A percentile compares a stretch with the other conserved stretches of the same genome.
Conservation (phyloP, 2,329 filamentous ascomycete genomes). For the Allantophomopsis cytisporea region DNA sequence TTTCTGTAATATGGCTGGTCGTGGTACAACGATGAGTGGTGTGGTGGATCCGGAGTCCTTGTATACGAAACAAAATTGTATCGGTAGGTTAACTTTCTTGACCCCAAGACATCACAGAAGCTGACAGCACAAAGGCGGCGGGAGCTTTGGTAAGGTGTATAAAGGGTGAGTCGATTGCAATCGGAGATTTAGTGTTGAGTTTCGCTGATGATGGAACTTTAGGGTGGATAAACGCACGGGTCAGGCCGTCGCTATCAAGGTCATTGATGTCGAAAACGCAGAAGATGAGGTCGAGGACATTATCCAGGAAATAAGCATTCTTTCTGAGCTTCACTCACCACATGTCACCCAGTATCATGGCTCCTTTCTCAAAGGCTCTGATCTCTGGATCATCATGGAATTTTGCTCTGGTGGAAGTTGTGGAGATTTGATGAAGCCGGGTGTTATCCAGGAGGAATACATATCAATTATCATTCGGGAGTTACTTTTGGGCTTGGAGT, state of each 20-base stretch:
- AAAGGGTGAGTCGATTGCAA: conserved; percentile 55
- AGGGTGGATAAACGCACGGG: conserved; percentile 89
- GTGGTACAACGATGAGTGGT: conserved; percentile 24
- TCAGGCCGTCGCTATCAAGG: conserved; percentile 91
- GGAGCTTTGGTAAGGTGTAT: conserved; percentile 97
- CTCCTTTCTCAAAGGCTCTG: conserved; percentile 88
- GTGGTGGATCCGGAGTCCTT: conserved; percentile 74
- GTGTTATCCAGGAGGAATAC: conserved; percentile 82
- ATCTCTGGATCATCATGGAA: conserved; percentile 99
- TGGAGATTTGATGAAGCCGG: conserved; percentile 89
- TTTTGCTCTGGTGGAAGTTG: conserved; percentile 96
- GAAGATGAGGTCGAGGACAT: conserved; percentile 99
- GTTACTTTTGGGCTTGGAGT: conserved; percentile 78
- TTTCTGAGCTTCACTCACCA: conserved; percentile 89
- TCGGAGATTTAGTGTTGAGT: conserved; percentile 2
- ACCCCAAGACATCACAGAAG: conserved; percentile 6
- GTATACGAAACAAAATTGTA: conserved; percentile 87
- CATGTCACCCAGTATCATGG: conserved; percentile 98
- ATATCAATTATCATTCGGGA: conserved; percentile 93
- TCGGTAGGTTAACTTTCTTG: conserved; percentile 39
- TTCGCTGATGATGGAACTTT: conserved; percentile 1
- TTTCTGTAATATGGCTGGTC: conserved; percentile 13
- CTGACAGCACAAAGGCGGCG: conserved; percentile 51
- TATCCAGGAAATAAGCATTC: conserved; percentile 94
- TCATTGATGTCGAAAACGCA: conserved; percentile 97